Evolutionary conservation across 331 rosid species (phyloP).

Genomic region (Quercus phellos): DNA sequence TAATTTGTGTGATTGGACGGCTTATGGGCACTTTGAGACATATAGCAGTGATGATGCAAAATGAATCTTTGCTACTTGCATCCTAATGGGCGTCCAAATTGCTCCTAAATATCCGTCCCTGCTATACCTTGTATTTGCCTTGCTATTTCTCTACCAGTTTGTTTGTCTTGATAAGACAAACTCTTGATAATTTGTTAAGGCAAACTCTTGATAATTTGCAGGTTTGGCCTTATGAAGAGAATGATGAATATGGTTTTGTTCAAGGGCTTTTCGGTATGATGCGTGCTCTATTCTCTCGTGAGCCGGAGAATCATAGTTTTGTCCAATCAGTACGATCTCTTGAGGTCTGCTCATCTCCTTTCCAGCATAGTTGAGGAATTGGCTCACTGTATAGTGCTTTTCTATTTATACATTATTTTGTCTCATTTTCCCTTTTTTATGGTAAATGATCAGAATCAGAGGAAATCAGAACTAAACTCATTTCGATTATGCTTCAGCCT

Average conservation of each 20-base stretch:
- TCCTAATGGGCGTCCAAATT: neutral
- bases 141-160: neutral
- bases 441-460: conserved; percentile 55
- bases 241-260: conserved; percentile 76
- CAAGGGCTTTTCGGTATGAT: conserved; percentile 88
- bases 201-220: neutral
- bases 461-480: conserved; percentile 66
- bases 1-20: neutral
- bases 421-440: conserved; percentile 1
- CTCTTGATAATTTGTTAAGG: neutral
- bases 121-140: neutral
- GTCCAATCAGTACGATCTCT: conserved; percentile 38
- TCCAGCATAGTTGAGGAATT: neutral
- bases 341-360: conserved; percentile 48
- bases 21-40: neutral
- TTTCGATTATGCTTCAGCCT: conserved; percentile 80
- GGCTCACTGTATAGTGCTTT: neutral
- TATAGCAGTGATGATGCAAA: neutral
- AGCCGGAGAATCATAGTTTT: conserved; percentile 44
- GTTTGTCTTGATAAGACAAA: neutral
- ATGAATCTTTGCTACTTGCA: neutral
- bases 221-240: conserved; percentile 98
- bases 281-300: conserved; percentile 62
- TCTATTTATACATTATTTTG: neutral
- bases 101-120: conserved; percentile 7